A percentile compares a stretch with the other conserved stretches of the same genome.
These are phyloP conservation scores for Candida peoriensis DNA, from an alignment of 805 yeast species.

Conservation along the genomic window DNA sequence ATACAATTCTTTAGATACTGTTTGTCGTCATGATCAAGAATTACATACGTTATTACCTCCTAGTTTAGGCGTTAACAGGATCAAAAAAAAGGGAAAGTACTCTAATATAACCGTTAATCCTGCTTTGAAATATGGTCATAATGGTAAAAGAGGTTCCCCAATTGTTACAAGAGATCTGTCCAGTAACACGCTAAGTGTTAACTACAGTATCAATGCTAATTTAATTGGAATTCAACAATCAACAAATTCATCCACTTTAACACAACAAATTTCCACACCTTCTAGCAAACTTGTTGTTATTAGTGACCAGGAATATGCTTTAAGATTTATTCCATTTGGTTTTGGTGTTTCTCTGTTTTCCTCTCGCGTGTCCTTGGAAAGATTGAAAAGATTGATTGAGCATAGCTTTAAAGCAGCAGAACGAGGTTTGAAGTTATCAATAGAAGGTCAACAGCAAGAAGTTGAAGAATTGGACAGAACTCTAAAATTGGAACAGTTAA, in stretches of 20 bases:
- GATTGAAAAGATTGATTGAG: conserved; percentile 10
- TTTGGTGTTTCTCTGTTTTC: conserved; percentile 23
- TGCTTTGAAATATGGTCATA: conserved; percentile 44
- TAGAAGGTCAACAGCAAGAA: conserved; percentile 14
- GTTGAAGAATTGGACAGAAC: conserved; percentile 13
- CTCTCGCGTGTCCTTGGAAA: conserved; percentile 7
- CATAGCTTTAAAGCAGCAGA: conserved; percentile 15
- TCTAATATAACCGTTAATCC: conserved; percentile 27
- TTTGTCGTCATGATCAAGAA: conserved; percentile 42
- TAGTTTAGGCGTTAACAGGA: conserved; percentile 33
- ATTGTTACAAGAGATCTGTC: conserved; percentile 46
- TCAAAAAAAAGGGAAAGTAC: conserved; percentile 27
- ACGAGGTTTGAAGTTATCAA: conserved; percentile 12
- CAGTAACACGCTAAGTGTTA: conserved; percentile 40
- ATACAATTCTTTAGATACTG: conserved; percentile 43
- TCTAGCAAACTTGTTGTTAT: conserved; percentile 28
- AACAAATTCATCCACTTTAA: conserved; percentile 7
- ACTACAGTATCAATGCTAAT: conserved; percentile 52
- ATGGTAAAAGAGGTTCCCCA: conserved; percentile 48
- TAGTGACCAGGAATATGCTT: conserved; percentile 30
- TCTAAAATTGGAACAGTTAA: conserved; percentile 16
- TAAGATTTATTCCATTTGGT: conserved; percentile 38
- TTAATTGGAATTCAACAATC: conserved; percentile 42
- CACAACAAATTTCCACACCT: background rate
- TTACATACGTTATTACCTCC: conserved; percentile 36